These are phyloP conservation scores for Botrytis squamosa DNA, from an alignment of 2,329 filamentous ascomycete genomes.

Conservation along the genomic window DNA sequence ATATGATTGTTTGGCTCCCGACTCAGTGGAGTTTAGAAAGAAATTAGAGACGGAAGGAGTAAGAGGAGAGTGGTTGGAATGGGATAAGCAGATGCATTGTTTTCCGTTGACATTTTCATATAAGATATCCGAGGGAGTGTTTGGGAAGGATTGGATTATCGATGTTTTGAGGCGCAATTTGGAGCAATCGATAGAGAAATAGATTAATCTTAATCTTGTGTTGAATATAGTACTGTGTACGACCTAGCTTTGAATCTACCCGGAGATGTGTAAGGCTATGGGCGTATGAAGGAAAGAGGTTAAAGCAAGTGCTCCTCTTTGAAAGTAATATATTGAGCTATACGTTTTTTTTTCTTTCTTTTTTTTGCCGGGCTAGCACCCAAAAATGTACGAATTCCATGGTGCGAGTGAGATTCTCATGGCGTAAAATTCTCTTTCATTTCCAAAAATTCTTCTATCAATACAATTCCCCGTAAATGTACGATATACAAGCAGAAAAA, in stretches of 20 bases:
- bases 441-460: no score
- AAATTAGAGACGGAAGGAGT: slow-evolving; percentile 24
- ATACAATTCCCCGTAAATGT: no score
- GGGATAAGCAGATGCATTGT: slow-evolving; percentile 33
- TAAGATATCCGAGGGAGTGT: slow-evolving; percentile 4
- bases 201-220: neutral
- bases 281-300: neutral
- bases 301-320: neutral
- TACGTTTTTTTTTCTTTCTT: neutral
- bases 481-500: no score
- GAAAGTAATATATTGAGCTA: neutral
- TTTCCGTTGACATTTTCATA: slow-evolving; percentile 23
- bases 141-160: slow-evolving; percentile 15
- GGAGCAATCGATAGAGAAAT: neutral
- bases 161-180: slow-evolving; percentile 13
- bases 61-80: slow-evolving; percentile 29
- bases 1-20: slow-evolving; percentile 27
- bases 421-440: no score
- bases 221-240: no score
- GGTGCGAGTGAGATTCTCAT: neutral
- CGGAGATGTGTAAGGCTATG: neutral
- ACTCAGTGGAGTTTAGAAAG: slow-evolving; percentile 27
- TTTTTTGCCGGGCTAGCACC: neutral
- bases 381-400: neutral
- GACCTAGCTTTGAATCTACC: neutral